Percentiles rank a stretch among this genome's conserved stretches.
These are phyloP conservation scores for Globisporangium spiculum DNA, from an alignment of 352 stramenopile species.

Conservation along the genomic window DNA sequence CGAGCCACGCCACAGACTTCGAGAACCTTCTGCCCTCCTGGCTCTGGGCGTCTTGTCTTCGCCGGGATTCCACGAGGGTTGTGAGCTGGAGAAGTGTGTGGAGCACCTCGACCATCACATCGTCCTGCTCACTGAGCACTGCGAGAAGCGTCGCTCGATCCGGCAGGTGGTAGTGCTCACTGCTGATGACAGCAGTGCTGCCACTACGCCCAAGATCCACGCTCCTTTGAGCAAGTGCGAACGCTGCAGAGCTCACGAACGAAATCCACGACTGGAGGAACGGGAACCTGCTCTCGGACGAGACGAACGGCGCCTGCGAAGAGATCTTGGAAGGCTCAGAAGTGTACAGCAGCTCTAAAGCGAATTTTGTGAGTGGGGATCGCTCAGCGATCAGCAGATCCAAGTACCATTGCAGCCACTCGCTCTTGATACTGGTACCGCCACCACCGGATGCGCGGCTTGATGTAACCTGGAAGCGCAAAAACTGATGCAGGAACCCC, in stretches of 20 bases:
- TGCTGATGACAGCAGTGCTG: neutral
- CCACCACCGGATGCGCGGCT: neutral
- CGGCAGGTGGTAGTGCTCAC: neutral
- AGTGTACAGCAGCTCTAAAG: conserved; percentile 25
- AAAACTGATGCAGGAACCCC: conserved; percentile 30
- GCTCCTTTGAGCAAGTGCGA: conserved; percentile 14
- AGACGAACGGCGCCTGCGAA: conserved; percentile 40
- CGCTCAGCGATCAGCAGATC: conserved; percentile 16
- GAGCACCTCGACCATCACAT: conserved; percentile 65
- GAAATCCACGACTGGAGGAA: conserved; percentile 65
- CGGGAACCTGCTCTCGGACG: conserved; percentile 30
- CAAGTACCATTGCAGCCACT: conserved; percentile 27
- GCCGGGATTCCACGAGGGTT: neutral
- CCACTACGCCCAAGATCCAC: neutral
- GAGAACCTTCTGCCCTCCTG: neutral
- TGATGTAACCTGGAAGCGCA: conserved; percentile 17
- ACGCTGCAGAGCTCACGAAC: conserved; percentile 25
- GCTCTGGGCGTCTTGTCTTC: neutral
- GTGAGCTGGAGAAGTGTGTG: conserved; percentile 36
- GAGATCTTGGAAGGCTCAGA: conserved; percentile 16
- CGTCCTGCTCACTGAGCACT: conserved; percentile 65
- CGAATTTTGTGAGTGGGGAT: conserved; percentile 28
- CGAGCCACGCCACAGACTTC: neutral
- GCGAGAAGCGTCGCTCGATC: conserved; percentile 35
- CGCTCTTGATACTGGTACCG: conserved; percentile 1